phyloP scores from a whole-genome alignment of 2,329 filamentous ascomycete species.

The Aspergillus neoniger region DNA sequence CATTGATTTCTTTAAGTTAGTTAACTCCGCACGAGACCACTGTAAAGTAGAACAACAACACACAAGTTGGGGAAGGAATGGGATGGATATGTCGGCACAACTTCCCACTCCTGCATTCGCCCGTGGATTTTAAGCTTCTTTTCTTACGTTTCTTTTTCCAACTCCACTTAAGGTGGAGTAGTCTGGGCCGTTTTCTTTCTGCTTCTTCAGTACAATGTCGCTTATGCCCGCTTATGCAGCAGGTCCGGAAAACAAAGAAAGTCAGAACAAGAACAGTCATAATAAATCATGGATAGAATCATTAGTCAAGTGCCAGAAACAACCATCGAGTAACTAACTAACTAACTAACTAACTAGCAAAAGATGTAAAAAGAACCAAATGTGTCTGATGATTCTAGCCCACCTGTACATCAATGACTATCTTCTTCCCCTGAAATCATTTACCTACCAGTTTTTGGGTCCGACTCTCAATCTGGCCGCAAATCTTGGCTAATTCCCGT shows the following conservation, averaged over 20 bases:
- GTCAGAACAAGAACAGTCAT: too few species aligned
- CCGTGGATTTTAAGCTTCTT: constrained; percentile 12
- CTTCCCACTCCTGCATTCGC: not conserved
- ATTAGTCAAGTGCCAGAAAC: not conserved
- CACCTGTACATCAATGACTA: too few species aligned
- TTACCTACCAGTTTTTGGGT: not conserved
- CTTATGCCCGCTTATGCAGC: not conserved
- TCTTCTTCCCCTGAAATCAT: too few species aligned
- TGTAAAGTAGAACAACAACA: not conserved
- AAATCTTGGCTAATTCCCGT: not conserved
- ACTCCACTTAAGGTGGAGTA: not conserved
- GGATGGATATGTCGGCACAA: not conserved
- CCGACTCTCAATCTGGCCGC: not conserved
- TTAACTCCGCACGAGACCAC: not conserved
- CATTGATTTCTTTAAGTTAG: too few species aligned
- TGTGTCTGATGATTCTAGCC: too few species aligned
- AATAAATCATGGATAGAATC: too few species aligned
- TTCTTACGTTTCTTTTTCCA: constrained; percentile 9
- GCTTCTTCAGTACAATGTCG: not conserved
- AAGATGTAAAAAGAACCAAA: too few species aligned
- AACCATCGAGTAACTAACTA: not conserved
- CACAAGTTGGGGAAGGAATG: too few species aligned
- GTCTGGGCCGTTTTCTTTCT: not conserved
- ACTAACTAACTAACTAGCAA: too few species aligned
- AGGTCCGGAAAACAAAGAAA: not conserved